phyloP scores from a whole-genome alignment of 192 early-diverging fungal species.

The Podila minutissima region DNA sequence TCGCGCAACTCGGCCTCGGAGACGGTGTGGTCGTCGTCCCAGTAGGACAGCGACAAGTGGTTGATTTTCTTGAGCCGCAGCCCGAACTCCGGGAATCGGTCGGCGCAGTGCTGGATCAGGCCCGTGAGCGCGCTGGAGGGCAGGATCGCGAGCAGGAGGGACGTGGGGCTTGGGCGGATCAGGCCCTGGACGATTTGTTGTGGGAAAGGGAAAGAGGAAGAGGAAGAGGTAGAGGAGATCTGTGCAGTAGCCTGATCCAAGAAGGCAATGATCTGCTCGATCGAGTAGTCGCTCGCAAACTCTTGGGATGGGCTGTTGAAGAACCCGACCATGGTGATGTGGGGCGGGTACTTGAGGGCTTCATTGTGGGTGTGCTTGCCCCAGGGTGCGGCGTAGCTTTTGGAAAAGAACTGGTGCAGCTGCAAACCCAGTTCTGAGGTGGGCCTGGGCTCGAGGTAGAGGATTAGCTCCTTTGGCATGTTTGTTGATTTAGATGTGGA shows the following conservation, averaged over 20 bases:
- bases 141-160: constrained; percentile 19
- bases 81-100: constrained; percentile 23
- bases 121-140: constrained; percentile 4
- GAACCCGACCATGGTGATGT: constrained; percentile 47
- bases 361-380: constrained; percentile 12
- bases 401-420: background rate
- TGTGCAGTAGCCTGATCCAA: background rate
- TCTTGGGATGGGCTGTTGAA: constrained; percentile 8
- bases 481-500: background rate
- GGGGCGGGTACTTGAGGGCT: constrained; percentile 32
- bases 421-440: constrained; percentile 6
- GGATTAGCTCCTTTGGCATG: constrained; percentile 31
- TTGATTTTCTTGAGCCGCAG: constrained; percentile 27
- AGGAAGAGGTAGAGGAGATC: background rate
- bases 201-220: too few species aligned
- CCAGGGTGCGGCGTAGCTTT: background rate
- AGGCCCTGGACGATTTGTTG: constrained; percentile 14
- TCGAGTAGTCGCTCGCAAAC: background rate
- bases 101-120: background rate
- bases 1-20: background rate
- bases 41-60: constrained; percentile 43
- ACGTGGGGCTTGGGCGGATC: constrained; percentile 7
- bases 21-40: constrained; percentile 6
- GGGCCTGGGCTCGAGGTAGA: constrained; percentile 26
- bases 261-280: background rate